Conservation (phyloP, 2,329 filamentous ascomycete genomes). For the Venturia carpophila region DNA sequence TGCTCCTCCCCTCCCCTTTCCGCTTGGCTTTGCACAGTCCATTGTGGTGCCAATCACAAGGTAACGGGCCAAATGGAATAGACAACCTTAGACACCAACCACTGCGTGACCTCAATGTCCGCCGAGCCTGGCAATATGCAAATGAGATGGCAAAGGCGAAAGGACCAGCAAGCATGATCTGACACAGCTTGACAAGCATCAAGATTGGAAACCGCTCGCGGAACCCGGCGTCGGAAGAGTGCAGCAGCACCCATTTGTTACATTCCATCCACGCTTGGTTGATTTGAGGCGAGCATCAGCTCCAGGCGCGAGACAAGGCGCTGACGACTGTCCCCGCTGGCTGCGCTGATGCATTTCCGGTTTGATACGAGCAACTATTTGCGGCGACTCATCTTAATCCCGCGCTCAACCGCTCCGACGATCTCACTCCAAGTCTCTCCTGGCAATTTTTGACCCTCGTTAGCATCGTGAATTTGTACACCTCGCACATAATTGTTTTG, state of each 20-base stretch:
- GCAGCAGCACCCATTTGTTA: background rate
- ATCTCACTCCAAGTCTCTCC: background rate
- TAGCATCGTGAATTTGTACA: background rate
- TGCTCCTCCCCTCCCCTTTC: background rate
- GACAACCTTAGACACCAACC: background rate
- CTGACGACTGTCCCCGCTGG: background rate
- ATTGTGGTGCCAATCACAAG: background rate
- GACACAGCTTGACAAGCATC: conserved; percentile 6
- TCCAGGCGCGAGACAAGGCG: background rate
- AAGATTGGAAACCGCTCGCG: conserved; percentile 2
- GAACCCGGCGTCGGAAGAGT: conserved; percentile 3
- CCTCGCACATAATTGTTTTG: background rate
- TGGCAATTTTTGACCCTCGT: conserved; percentile 2
- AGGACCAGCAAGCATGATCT: conserved; percentile 9
- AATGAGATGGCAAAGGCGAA: conserved; percentile 8
- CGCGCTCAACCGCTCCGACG: conserved; percentile 8
- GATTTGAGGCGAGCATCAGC: conserved; percentile 7
- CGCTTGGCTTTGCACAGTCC: background rate
- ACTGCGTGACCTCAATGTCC: conserved; percentile 2
- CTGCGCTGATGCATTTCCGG: conserved; percentile 11
- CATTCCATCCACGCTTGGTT: conserved; percentile 5
- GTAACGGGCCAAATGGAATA: background rate
- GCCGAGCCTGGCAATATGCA: conserved; percentile 9
- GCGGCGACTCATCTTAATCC: conserved; percentile 11
- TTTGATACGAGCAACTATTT: conserved; percentile 13